Percentiles rank a stretch among this genome's conserved stretches.
Evolutionary conservation across 208 protist genomes (phyloP).

Genomic region (Strigomonas galati): DNA sequence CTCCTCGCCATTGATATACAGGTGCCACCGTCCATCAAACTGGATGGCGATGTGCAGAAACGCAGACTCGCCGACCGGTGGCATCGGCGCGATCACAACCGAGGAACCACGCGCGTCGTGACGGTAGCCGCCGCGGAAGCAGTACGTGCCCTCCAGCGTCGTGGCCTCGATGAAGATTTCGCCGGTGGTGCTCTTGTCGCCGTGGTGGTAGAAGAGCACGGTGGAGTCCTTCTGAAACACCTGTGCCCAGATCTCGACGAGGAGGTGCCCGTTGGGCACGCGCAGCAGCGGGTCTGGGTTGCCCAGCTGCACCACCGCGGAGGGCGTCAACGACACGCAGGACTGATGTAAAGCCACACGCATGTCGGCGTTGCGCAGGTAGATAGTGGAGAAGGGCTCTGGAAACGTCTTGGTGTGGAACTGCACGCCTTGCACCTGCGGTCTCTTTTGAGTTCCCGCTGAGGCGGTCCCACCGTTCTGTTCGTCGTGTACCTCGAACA

Average conservation of each 20-base stretch:
- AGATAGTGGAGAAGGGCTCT: no score
- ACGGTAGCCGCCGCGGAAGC: conserved; percentile 83
- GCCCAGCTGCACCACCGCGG: conserved; percentile 75
- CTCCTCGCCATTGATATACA: conserved; percentile 79
- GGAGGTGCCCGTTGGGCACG: conserved; percentile 70
- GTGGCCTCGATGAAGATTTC: conserved; percentile 89
- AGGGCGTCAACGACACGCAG: conserved; percentile 70
- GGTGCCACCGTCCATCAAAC: conserved; percentile 85
- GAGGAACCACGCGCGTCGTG: conserved; percentile 80
- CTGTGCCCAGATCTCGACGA: conserved; percentile 85
- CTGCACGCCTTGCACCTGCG: not conserved
- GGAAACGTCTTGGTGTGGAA: not conserved
- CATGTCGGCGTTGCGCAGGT: no score
- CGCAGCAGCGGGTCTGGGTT: conserved; percentile 52
- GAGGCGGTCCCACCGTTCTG: not conserved
- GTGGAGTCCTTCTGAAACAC: conserved; percentile 71
- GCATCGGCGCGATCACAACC: conserved; percentile 66
- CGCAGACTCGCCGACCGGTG: conserved; percentile 44
- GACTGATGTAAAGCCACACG: conserved; percentile 4
- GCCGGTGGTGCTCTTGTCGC: conserved; percentile 79
- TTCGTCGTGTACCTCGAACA: conserved; percentile 25
- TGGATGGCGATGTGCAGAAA: conserved; percentile 82
- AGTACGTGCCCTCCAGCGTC: conserved; percentile 68
- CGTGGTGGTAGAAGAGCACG: conserved; percentile 87
- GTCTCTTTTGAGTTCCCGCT: no score